A percentile compares a stretch with the other conserved stretches of the same genome.
These are phyloP conservation scores for Colletotrichum magnum DNA, from an alignment of 2,329 filamentous ascomycete genomes.

Conservation along the genomic window DNA sequence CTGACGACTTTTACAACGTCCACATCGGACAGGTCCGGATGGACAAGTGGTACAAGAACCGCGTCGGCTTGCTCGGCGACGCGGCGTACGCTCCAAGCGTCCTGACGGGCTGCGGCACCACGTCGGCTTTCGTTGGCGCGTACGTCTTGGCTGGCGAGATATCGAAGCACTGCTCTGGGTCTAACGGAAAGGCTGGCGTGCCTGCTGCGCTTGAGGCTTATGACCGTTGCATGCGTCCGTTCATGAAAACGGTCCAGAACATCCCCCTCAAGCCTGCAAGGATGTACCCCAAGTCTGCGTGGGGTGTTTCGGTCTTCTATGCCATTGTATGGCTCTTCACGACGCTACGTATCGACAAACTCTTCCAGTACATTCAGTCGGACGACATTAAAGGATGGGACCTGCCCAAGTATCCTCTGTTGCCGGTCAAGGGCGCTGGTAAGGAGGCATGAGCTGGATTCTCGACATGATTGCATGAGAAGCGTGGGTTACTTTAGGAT, in stretches of 20 bases:
- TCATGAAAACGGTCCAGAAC: constrained; percentile 59
- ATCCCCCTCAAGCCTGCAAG: constrained; percentile 7
- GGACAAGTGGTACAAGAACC: constrained; percentile 58
- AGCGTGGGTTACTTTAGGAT: too few species aligned
- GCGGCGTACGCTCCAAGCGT: constrained; percentile 65
- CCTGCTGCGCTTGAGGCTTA: constrained; percentile 57
- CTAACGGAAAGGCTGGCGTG: constrained; percentile 42
- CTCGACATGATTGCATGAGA: too few species aligned
- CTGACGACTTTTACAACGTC: constrained; percentile 62
- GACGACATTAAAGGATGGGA: constrained; percentile 31
- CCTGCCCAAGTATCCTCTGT: constrained; percentile 22
- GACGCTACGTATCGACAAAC: constrained; percentile 27
- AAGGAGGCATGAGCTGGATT: not conserved
- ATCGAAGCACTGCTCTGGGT: constrained; percentile 43
- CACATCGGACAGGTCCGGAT: constrained; percentile 61
- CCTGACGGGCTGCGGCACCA: constrained; percentile 65
- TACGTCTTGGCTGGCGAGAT: constrained; percentile 72
- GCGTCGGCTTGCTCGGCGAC: constrained; percentile 68
- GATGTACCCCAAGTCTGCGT: constrained; percentile 33
- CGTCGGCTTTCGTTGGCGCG: constrained; percentile 61
- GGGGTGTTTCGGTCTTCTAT: constrained; percentile 26
- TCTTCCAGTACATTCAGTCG: constrained; percentile 28
- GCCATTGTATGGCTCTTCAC: constrained; percentile 24
- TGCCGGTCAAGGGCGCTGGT: not conserved
- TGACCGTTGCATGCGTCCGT: constrained; percentile 59